Evolutionary conservation across 768 basidiomycete genomes (phyloP), one percentile per base, ranked within the genome.

Genomic region (Boletus subparvulus): DNA sequence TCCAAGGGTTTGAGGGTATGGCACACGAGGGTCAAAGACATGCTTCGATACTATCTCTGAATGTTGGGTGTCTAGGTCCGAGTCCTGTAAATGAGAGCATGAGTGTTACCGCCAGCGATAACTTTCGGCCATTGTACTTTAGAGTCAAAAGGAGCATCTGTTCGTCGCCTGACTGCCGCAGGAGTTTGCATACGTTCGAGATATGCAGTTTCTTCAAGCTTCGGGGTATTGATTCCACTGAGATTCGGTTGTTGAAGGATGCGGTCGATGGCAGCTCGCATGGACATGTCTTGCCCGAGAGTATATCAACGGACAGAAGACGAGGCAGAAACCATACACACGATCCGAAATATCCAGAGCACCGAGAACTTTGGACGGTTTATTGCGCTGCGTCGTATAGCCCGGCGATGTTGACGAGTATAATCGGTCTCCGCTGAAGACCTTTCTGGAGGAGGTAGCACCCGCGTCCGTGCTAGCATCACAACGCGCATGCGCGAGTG

Each of bases 211-310:
- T 43, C 48, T 26, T 42, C 2, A 37, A 4, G 44, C 11, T 30
- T 43, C 9, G 28, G 44, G 13, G 26, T 30, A 48, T 45, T 19
- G 9, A 73, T 55, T 24, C 69, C 70, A 28, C 67, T 42, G 21
- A 71, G 62, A 49, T 58, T 61, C 14, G 71, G 62, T 41, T 61
- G 55, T 19, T 55, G 47, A 35, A 71, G 69, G 45, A 72, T 68
- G 19, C 67, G 61, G 4, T 68, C 59, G 43, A 72, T 65, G n/a
- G 71, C 67, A 51, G 68, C 63, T 40, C 73, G 67, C 50, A 66
- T 61, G 33, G 69, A 66, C 26, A 44, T 26, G 28, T 73, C 70
- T 71, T 49, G 39, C 36, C 50, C 42, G 21, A n/a, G 24, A 35
- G 24, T 24, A 47, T 21, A 41, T 63, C 47, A 57, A 45, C 32